phyloP scores from a whole-genome alignment of 257 asterid genomes.

The Solanum virginianum region DNA sequence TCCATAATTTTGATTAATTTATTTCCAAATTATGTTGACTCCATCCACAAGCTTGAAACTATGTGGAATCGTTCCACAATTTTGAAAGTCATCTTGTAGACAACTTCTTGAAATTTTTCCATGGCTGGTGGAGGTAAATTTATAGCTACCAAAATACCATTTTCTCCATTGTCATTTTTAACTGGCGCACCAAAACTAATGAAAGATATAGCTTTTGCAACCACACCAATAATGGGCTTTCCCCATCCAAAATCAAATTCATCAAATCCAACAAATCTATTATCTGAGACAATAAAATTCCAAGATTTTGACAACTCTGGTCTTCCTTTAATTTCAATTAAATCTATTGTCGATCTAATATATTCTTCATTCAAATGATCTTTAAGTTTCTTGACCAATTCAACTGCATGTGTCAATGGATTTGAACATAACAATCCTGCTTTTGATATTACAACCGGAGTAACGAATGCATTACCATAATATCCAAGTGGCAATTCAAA shows the following conservation, averaged over 20 bases:
- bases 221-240: neutral
- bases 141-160: neutral
- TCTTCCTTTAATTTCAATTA: constrained; percentile 1
- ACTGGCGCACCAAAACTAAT: neutral
- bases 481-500: neutral
- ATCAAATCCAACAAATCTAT: neutral
- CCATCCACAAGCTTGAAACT: neutral
- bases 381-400: neutral
- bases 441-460: neutral
- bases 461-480: neutral
- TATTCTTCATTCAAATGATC: neutral
- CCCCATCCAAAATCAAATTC: constrained; percentile 1
- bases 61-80: neutral
- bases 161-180: neutral
- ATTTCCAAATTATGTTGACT: too few relatives aligned
- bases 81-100: neutral
- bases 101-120: neutral
- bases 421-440: neutral
- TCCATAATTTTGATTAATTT: too few relatives aligned
- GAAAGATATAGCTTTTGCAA: neutral
- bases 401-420: neutral
- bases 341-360: neutral
- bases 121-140: neutral
- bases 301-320: neutral
- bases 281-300: neutral